Evolutionary conservation across 345 rosid genomes (phyloP).

Genomic region (Syzygium grande): DNA sequence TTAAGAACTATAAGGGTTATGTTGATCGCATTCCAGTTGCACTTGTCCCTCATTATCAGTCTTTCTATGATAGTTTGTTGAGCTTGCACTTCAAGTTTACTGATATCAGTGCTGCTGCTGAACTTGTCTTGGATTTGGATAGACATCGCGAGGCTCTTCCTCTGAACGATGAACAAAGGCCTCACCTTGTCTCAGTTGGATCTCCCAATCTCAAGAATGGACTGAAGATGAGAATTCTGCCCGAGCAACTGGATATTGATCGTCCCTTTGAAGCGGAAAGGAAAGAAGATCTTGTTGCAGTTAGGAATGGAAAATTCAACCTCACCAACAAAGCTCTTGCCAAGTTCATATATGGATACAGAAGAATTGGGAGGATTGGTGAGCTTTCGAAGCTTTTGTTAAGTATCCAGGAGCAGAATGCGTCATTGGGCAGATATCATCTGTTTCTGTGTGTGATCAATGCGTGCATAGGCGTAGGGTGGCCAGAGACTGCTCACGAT

Average conservation of each 20-base stretch:
- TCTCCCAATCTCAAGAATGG: constrained; percentile 55
- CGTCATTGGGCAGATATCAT: constrained; percentile 4
- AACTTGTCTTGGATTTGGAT: constrained; percentile 45
- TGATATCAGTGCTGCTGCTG: constrained; percentile 58
- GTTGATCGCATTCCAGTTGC: constrained; percentile 31
- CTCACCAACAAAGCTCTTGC: constrained; percentile 48
- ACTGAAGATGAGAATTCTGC: constrained; percentile 46
- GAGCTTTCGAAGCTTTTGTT: constrained; percentile 54
- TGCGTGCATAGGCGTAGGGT: constrained; percentile 54
- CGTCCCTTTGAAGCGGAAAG: constrained; percentile 22
- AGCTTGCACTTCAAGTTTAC: constrained; percentile 61
- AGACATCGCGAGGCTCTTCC: constrained; percentile 13
- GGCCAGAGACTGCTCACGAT: constrained; percentile 85
- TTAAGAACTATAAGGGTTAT: constrained; percentile 53
- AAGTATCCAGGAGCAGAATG: constrained; percentile 18
- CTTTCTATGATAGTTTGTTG: constrained; percentile 60
- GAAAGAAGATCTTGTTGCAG: constrained; percentile 30
- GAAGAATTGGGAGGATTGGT: constrained; percentile 30
- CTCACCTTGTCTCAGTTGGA: constrained; percentile 59
- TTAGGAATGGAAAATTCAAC: constrained; percentile 40
- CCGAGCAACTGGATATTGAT: constrained; percentile 46
- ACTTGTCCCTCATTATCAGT: constrained; percentile 42
- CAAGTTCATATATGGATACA: constrained; percentile 52
- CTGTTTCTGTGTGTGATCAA: constrained; percentile 45
- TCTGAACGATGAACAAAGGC: constrained; percentile 14